A percentile compares a stretch with the other conserved stretches of the same genome.
These are phyloP conservation scores for Boletus rubescentipes DNA, from an alignment of 768 basidiomycete species.

Conservation along the genomic window DNA sequence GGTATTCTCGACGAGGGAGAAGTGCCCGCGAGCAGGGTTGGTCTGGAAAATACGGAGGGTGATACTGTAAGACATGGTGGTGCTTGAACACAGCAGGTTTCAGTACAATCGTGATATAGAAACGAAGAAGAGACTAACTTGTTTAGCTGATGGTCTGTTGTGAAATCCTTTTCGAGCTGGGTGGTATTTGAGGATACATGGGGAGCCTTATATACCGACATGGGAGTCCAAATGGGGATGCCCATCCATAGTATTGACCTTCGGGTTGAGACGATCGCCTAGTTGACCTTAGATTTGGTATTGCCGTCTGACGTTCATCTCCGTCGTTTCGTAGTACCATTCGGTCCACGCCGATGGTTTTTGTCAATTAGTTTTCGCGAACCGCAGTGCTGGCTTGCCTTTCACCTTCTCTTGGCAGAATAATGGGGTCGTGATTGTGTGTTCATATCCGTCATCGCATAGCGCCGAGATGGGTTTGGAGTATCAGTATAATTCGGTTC, in stretches of 20 bases:
- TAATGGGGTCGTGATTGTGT: neutral
- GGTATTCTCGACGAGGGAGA: constrained; percentile 4
- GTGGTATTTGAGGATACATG: neutral
- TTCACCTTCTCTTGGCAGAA: neutral
- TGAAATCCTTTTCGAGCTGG: neutral
- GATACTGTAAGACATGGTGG: constrained; percentile 12
- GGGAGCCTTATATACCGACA: constrained; percentile 1
- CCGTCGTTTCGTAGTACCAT: too few species aligned
- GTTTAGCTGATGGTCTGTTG: neutral
- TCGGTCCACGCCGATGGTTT: too few species aligned
- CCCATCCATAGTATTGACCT: neutral
- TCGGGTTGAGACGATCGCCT: neutral
- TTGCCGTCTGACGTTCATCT: neutral
- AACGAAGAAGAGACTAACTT: neutral
- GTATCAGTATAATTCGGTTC: neutral
- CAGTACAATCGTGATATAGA: neutral
- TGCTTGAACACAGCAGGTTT: neutral
- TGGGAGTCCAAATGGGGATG: neutral
- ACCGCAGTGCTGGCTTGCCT: neutral
- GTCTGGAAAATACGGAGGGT: neutral
- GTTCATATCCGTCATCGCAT: neutral
- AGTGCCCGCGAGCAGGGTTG: constrained; percentile 2
- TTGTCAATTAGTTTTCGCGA: neutral
- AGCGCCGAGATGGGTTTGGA: neutral
- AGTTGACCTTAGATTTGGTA: neutral